Percentiles rank a stretch among this genome's conserved stretches.
These are phyloP conservation scores for Fonsecaea multimorphosa DNA, from an alignment of 2,329 filamentous ascomycete genomes.

Conservation along the genomic window DNA sequence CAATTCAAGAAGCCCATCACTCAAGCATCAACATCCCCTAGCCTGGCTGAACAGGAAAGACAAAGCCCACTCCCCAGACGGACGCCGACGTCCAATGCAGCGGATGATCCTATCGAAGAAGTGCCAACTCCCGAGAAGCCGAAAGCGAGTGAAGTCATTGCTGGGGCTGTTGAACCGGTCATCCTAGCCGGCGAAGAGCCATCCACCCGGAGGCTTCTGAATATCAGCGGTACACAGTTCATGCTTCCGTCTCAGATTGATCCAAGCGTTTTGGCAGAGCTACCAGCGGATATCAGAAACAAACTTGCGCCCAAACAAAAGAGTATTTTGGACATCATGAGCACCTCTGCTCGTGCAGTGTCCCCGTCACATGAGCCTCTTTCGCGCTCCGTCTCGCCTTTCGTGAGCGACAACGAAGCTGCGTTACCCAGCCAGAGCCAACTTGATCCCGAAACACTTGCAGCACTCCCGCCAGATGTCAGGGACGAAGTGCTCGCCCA, in stretches of 20 bases:
- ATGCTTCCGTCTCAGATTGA: conserved; percentile 83
- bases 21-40: conserved; percentile 37
- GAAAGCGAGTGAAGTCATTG: conserved; percentile 34
- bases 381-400: conserved; percentile 47
- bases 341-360: conserved; percentile 10
- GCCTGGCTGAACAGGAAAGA: conserved; percentile 18
- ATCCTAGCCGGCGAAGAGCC: conserved; percentile 43
- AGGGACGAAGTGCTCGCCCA: conserved; percentile 80
- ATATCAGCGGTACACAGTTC: conserved; percentile 87
- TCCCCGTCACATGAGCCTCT: conserved; percentile 24
- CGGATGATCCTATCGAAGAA: conserved; percentile 60
- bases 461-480: conserved; percentile 82
- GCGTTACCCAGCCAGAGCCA: conserved; percentile 71
- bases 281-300: conserved; percentile 81
- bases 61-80: conserved; percentile 3
- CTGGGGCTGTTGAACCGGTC: conserved; percentile 36
- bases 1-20: conserved; percentile 68
- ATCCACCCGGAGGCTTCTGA: conserved; percentile 59
- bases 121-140: conserved; percentile 51
- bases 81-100: conserved; percentile 37
- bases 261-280: conserved; percentile 77
- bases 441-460: conserved; percentile 82
- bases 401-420: conserved; percentile 44
- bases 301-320: conserved; percentile 69
- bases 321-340: conserved; percentile 29